Evolutionary conservation across 768 basidiomycete genomes (phyloP).

Genomic region (Sistotremastrum suecicum): DNA sequence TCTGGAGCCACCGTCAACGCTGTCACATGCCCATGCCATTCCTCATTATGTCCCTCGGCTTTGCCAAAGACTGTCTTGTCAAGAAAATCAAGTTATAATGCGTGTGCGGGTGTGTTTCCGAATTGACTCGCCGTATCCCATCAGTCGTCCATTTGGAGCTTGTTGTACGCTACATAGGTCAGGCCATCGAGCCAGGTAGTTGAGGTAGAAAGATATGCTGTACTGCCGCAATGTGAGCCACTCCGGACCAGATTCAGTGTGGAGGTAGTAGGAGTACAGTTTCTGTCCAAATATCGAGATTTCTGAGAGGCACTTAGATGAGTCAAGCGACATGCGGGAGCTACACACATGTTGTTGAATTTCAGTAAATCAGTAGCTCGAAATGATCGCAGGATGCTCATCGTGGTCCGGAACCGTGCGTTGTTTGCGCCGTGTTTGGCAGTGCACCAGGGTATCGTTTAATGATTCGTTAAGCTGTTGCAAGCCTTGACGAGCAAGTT

Average conservation of each 20-base stretch:
- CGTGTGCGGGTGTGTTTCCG: background rate
- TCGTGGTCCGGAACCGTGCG: conserved; percentile 14
- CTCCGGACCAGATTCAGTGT: background rate
- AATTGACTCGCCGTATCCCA: conserved; percentile 73
- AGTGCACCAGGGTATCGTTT: too few relatives aligned
- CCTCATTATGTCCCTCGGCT: conserved; percentile 59
- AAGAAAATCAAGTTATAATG: background rate
- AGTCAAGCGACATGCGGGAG: background rate
- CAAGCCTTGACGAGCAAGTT: too few relatives aligned
- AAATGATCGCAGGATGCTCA: conserved; percentile 83
- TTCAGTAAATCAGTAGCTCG: conserved; percentile 80
- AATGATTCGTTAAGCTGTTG: too few relatives aligned
- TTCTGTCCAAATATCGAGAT: conserved; percentile 95
- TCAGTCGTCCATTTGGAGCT: conserved; percentile 68
- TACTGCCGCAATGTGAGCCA: conserved; percentile 36
- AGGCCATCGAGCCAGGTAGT: conserved; percentile 83
- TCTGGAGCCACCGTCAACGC: conserved; percentile 90
- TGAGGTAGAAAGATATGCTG: conserved; percentile 76
- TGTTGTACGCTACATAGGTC: conserved; percentile 79
- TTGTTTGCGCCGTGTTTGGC: too few relatives aligned
- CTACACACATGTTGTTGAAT: conserved; percentile 76
- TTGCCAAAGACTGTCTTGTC: conserved; percentile 70
- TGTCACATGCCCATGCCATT: conserved; percentile 93
- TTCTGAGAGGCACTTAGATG: conserved; percentile 29
- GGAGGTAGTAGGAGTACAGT: conserved; percentile 37